These are phyloP conservation scores for Nannochloris sp. DNA, from an alignment of 139 green algal genomes.

Conservation along the genomic window DNA sequence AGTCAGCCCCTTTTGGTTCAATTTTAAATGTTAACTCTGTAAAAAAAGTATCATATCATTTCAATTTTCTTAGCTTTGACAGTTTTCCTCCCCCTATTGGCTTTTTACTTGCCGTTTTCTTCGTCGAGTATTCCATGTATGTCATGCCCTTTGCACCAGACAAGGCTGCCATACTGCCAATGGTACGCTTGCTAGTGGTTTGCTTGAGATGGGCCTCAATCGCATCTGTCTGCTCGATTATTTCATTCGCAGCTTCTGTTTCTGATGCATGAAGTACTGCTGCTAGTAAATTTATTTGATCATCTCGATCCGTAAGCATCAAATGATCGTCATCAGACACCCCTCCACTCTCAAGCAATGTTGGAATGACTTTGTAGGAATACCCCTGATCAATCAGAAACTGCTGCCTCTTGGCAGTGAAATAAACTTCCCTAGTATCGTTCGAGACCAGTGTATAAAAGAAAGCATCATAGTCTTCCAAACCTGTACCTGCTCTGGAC, in stretches of 20 bases:
- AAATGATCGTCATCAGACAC: conserved; percentile 23
- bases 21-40: not conserved
- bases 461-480: conserved; percentile 91
- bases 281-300: conserved; percentile 69
- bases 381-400: conserved; percentile 99
- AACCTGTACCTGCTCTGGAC: conserved; percentile 27
- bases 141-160: conserved; percentile 59
- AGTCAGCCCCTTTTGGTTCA: not conserved
- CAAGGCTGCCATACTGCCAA: conserved; percentile 59
- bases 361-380: conserved; percentile 91
- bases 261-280: conserved; percentile 54
- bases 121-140: conserved; percentile 63
- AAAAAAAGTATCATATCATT: conserved; percentile 1
- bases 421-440: conserved; percentile 98
- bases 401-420: conserved; percentile 93
- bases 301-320: conserved; percentile 31
- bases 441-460: conserved; percentile 99
- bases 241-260: conserved; percentile 60
- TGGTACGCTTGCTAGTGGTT: conserved; percentile 26
- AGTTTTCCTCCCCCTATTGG: conserved; percentile 4
- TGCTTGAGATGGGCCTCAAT: conserved; percentile 14
- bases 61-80: conserved; percentile 13
- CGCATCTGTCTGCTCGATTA: conserved; percentile 38
- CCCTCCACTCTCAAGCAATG: conserved; percentile 54
- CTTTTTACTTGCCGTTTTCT: not conserved